Conservation (phyloP, 192 early-diverging fungal species). For the Coemansia sp. region DNA sequence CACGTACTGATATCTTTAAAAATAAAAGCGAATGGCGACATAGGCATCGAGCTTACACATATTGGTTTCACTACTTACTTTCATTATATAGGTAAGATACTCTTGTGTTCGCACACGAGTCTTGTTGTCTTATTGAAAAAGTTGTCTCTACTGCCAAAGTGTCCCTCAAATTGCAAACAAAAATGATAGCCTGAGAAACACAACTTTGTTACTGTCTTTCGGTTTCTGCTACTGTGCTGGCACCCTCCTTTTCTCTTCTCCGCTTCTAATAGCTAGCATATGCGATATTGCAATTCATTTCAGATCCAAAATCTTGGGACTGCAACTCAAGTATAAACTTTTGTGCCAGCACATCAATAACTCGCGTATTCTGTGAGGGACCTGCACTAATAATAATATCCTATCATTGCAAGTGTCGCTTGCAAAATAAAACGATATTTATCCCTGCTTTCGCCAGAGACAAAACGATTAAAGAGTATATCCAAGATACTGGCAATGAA, state of each 20-base stretch:
- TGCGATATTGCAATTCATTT: conserved; percentile 7
- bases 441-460: too few relatives aligned
- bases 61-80: not conserved
- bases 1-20: too few relatives aligned
- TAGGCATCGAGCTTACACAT: not conserved
- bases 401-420: too few relatives aligned
- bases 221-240: not conserved
- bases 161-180: not conserved
- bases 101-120: not conserved
- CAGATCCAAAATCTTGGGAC: not conserved
- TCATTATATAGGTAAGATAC: not conserved
- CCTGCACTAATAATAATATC: too few relatives aligned
- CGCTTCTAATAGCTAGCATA: not conserved
- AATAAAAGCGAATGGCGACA: too few relatives aligned
- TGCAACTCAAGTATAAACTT: not conserved
- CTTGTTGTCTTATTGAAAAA: not conserved
- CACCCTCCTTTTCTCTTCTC: not conserved
- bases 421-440: too few relatives aligned
- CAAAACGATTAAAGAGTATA: too few relatives aligned
- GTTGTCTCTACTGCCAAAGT: not conserved
- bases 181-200: not conserved
- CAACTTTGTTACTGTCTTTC: not conserved
- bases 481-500: not conserved
- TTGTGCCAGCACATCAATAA: too few relatives aligned
- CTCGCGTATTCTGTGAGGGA: too few relatives aligned